Evolutionary conservation across 2,329 filamentous ascomycete species (phyloP).

Genomic region (Stenocarpella maydis): DNA sequence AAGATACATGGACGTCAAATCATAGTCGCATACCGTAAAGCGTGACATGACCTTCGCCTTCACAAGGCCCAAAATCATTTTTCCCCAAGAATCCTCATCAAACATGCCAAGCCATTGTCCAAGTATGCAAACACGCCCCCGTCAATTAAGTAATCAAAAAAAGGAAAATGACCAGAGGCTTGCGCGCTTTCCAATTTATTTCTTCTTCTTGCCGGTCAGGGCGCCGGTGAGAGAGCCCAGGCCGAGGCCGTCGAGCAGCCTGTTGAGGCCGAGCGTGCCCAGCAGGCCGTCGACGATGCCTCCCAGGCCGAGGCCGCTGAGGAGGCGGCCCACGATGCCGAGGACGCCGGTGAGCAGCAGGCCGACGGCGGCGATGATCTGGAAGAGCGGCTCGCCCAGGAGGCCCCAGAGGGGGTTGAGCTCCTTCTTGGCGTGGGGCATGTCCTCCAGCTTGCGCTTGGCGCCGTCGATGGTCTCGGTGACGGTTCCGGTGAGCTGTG

Average conservation of each 20-base stretch:
- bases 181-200: constrained; percentile 35
- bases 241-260: constrained; percentile 78
- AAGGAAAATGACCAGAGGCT: neutral
- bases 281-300: constrained; percentile 82
- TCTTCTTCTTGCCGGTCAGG: constrained; percentile 54
- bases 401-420: constrained; percentile 89
- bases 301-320: constrained; percentile 83
- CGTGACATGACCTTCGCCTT: neutral
- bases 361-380: constrained; percentile 91
- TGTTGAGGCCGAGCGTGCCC: constrained; percentile 78
- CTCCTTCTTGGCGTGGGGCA: constrained; percentile 95
- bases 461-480: constrained; percentile 85
- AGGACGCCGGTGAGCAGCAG: constrained; percentile 84
- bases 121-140: no score
- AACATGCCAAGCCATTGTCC: neutral
- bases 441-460: constrained; percentile 88
- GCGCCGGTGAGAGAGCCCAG: constrained; percentile 57
- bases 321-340: constrained; percentile 80
- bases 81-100: neutral
- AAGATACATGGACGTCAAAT: constrained; percentile 17
- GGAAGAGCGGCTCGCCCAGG: constrained; percentile 84
- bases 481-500: constrained; percentile 76
- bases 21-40: constrained; percentile 1
- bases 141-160: neutral
- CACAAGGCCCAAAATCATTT: neutral